Percentiles rank a stretch among this genome's conserved stretches.
Conservation (phyloP, 345 rosid genomes). For the Salix arbutifolia region DNA sequence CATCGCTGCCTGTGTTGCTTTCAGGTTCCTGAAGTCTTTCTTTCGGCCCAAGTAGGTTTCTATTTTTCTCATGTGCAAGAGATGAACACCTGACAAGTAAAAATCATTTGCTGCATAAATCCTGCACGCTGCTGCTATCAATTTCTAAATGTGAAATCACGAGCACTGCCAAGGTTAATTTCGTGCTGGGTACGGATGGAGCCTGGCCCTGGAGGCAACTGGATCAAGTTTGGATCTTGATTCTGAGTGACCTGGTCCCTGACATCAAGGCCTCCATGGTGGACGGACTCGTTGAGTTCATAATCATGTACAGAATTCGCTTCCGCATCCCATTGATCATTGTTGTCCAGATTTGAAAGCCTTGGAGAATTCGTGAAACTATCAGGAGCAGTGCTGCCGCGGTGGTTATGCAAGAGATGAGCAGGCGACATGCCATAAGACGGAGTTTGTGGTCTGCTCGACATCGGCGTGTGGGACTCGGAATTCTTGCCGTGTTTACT, state of each 20-base stretch:
- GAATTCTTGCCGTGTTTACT: slow-evolving; percentile 54
- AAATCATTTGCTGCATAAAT: background rate
- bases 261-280: slow-evolving; percentile 1
- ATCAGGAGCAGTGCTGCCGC: slow-evolving; percentile 37
- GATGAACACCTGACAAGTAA: background rate
- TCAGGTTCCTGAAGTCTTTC: background rate
- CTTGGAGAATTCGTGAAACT: slow-evolving; percentile 42
- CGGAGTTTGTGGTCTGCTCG: slow-evolving; percentile 73
- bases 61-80: slow-evolving; percentile 2
- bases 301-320: slow-evolving; percentile 36
- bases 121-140: background rate
- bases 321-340: slow-evolving; percentile 46
- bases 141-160: slow-evolving; percentile 19
- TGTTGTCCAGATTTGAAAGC: slow-evolving; percentile 25
- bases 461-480: slow-evolving; percentile 42
- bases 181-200: slow-evolving; percentile 20
- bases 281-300: slow-evolving; percentile 11
- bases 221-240: slow-evolving; percentile 16
- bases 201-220: slow-evolving; percentile 19
- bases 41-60: background rate
- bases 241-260: slow-evolving; percentile 15
- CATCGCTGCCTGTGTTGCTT: background rate
- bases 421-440: slow-evolving; percentile 60
- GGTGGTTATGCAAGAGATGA: slow-evolving; percentile 55
- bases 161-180: background rate